Evolutionary conservation across 805 yeast species (phyloP).

Genomic region (Yamadazyma paraphyllophila): DNA sequence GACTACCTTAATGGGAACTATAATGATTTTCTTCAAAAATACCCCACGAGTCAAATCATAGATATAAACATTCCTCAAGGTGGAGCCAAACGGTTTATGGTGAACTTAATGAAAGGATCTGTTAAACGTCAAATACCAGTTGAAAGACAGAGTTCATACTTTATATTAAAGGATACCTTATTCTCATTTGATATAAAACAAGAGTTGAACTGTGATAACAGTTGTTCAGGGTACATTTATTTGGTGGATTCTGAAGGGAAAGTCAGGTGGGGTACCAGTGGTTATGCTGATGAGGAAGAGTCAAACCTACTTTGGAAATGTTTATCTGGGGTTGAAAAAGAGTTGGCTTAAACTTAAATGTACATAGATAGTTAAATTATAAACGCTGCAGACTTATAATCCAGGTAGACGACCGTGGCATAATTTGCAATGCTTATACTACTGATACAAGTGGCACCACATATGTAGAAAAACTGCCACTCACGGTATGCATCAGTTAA

Average conservation of each 20-base stretch:
- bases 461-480: no score
- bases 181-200: slow-evolving; percentile 58
- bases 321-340: slow-evolving; percentile 57
- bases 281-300: slow-evolving; percentile 72
- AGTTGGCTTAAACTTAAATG: no score
- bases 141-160: slow-evolving; percentile 55
- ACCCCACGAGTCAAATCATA: slow-evolving; percentile 64
- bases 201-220: slow-evolving; percentile 63
- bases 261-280: slow-evolving; percentile 91
- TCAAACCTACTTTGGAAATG: slow-evolving; percentile 61
- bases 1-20: slow-evolving; percentile 40
- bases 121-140: slow-evolving; percentile 45
- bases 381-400: no score
- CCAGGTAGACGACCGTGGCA: no score
- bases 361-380: no score
- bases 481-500: no score
- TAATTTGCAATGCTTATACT: no score
- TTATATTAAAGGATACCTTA: slow-evolving; percentile 60
- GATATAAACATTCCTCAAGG: slow-evolving; percentile 78
- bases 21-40: slow-evolving; percentile 34
- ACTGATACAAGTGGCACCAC: no score
- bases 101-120: slow-evolving; percentile 45
- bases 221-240: slow-evolving; percentile 80
- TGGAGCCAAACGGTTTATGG: slow-evolving; percentile 60
- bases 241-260: slow-evolving; percentile 70